Evolutionary conservation across 306 rosid genomes (phyloP).

Genomic region (Cercis canadensis): DNA sequence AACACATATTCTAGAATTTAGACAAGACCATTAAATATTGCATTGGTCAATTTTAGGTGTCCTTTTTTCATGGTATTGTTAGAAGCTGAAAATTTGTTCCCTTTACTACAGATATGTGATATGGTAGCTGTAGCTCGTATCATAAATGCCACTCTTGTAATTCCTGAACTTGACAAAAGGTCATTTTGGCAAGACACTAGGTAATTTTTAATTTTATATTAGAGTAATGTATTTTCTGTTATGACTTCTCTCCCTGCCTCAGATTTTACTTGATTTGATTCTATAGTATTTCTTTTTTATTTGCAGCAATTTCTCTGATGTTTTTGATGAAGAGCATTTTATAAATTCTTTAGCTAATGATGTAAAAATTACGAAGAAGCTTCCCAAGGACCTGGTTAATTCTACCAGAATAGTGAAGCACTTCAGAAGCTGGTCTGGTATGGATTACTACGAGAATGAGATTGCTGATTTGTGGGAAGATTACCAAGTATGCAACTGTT

Average conservation of each 20-base stretch:
- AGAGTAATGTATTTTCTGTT: not conserved
- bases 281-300: constrained; percentile 18
- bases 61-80: constrained; percentile 6
- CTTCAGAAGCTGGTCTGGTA: constrained; percentile 93
- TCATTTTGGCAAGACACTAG: constrained; percentile 94
- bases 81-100: constrained; percentile 39
- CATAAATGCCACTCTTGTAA: constrained; percentile 92
- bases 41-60: constrained; percentile 25
- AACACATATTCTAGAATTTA: constrained; percentile 2
- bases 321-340: constrained; percentile 86
- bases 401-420: constrained; percentile 62
- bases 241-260: constrained; percentile 16
- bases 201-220: constrained; percentile 46
- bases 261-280: constrained; percentile 32
- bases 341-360: constrained; percentile 76
- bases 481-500: constrained; percentile 56
- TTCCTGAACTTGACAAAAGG: constrained; percentile 88
- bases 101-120: constrained; percentile 82
- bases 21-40: constrained; percentile 21
- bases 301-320: constrained; percentile 84
- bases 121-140: constrained; percentile 96
- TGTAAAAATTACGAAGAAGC: constrained; percentile 72
- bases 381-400: constrained; percentile 61
- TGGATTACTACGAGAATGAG: constrained; percentile 82
- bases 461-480: constrained; percentile 78